Percentiles rank a stretch among this genome's conserved stretches.
Conservation (phyloP, 176 grass and related monocot genomes). For the Saccharum spontaneum region DNA sequence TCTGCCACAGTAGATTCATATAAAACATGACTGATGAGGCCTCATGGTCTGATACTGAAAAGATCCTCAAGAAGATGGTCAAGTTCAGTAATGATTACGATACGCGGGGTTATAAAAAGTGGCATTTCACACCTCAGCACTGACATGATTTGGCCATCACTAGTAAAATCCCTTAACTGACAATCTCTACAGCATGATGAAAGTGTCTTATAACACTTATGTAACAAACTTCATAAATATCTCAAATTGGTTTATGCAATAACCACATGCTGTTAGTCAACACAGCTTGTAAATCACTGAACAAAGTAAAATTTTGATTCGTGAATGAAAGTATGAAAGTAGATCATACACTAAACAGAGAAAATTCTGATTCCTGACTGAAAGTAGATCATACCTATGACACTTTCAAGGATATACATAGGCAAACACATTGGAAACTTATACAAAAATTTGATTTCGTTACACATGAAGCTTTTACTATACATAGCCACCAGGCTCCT, state of each 20-base stretch:
- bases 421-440: neutral
- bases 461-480: slow-evolving; percentile 21
- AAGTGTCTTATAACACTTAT: neutral
- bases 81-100: slow-evolving; percentile 33
- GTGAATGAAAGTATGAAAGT: no score
- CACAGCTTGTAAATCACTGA: neutral
- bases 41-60: slow-evolving; percentile 52
- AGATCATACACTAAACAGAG: no score
- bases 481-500: slow-evolving; percentile 1
- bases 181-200: neutral
- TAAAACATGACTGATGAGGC: slow-evolving; percentile 15
- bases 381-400: neutral
- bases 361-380: slow-evolving; percentile 11
- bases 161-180: slow-evolving; percentile 10
- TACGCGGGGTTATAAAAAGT: slow-evolving; percentile 23
- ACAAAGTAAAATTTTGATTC: neutral
- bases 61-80: slow-evolving; percentile 30
- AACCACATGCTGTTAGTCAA: neutral
- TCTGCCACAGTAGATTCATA: no score
- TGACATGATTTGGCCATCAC: slow-evolving; percentile 29
- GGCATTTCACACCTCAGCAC: slow-evolving; percentile 13
- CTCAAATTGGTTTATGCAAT: neutral
- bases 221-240: neutral
- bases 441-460: slow-evolving; percentile 20
- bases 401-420: neutral